Conservation (phyloP, 2,329 filamentous ascomycete species). For the Pseudocercospora fuligena region DNA sequence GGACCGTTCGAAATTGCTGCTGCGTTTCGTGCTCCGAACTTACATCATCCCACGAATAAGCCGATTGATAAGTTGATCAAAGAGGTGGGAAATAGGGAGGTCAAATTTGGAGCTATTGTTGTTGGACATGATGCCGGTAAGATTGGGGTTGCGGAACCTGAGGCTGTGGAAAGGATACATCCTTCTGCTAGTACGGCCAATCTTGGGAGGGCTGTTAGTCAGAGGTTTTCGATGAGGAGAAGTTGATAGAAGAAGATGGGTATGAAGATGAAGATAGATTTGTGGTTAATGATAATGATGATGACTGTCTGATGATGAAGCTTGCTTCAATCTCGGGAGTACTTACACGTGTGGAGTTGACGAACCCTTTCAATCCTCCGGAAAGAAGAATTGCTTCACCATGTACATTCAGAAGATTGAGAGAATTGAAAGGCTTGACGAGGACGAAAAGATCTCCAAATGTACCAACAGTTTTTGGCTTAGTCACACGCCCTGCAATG, state of each 20-base stretch:
- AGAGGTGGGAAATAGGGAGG: slow-evolving; percentile 18
- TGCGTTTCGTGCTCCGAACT: slow-evolving; percentile 39
- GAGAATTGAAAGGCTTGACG: too few relatives aligned
- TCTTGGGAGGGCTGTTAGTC: background rate
- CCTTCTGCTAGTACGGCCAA: slow-evolving; percentile 5
- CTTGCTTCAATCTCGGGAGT: too few relatives aligned
- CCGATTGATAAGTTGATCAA: slow-evolving; percentile 21
- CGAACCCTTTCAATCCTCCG: too few relatives aligned
- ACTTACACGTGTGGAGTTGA: too few relatives aligned
- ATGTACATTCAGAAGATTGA: too few relatives aligned
- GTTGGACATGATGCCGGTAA: slow-evolving; percentile 21
- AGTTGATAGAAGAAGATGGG: too few relatives aligned
- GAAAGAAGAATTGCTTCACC: too few relatives aligned
- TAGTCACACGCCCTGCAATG: background rate
- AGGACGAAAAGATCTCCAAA: too few relatives aligned
- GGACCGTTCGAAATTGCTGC: slow-evolving; percentile 44
- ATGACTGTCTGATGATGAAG: too few relatives aligned
- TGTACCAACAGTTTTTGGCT: background rate
- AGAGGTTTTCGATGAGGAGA: background rate
- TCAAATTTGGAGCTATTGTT: slow-evolving; percentile 25
- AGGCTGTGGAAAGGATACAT: slow-evolving; percentile 23
- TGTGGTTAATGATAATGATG: too few relatives aligned
- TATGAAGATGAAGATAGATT: too few relatives aligned
- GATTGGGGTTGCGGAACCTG: slow-evolving; percentile 27
- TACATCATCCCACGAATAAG: slow-evolving; percentile 19